phyloP scores from a whole-genome alignment of 2,329 filamentous ascomycete species.

The Epichloe brachyelytri region DNA sequence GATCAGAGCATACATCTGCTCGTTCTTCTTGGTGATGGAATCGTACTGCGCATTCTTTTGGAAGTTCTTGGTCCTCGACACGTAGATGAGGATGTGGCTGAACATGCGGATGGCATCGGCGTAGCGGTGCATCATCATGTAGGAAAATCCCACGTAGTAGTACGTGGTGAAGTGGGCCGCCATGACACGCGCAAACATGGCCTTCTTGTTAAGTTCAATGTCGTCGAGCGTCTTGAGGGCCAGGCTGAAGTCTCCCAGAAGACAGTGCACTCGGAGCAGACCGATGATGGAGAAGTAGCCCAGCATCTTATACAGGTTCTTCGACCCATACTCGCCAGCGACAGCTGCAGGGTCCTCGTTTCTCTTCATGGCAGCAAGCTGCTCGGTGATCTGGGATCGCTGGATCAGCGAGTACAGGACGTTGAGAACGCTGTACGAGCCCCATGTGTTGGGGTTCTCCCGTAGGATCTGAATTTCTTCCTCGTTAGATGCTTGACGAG shows the following conservation, averaged over 20 bases:
- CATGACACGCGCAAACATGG: conserved; percentile 99
- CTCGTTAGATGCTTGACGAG: conserved; percentile 69
- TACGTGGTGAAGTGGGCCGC: conserved; percentile 98
- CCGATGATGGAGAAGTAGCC: conserved; percentile 99
- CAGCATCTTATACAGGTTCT: conserved; percentile 93
- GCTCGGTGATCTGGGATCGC: conserved; percentile 94
- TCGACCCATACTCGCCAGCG: conserved; percentile 87
- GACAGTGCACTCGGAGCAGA: conserved; percentile 85
- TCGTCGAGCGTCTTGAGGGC: conserved; percentile 98
- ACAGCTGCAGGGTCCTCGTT: conserved; percentile 80
- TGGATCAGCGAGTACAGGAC: conserved; percentile 99
- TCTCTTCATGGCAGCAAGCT: conserved; percentile 86
- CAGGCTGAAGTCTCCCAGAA: conserved; percentile 94
- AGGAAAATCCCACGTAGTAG: conserved; percentile 99
- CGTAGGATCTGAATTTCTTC: conserved; percentile 85
- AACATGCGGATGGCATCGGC: conserved; percentile 99
- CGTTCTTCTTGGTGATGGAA: conserved; percentile 98
- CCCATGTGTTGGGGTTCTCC: conserved; percentile 98
- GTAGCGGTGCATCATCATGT: conserved; percentile 99
- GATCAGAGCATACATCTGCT: conserved; percentile 98
- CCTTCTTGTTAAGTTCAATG: conserved; percentile 99
- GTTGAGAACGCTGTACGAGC: conserved; percentile 98
- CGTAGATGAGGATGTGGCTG: conserved; percentile 98
- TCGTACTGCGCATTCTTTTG: conserved; percentile 98
- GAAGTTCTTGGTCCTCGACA: conserved; percentile 99